These are phyloP conservation scores for Aegle marmelos DNA, from an alignment of 345 rosid species.

Conservation along the genomic window DNA sequence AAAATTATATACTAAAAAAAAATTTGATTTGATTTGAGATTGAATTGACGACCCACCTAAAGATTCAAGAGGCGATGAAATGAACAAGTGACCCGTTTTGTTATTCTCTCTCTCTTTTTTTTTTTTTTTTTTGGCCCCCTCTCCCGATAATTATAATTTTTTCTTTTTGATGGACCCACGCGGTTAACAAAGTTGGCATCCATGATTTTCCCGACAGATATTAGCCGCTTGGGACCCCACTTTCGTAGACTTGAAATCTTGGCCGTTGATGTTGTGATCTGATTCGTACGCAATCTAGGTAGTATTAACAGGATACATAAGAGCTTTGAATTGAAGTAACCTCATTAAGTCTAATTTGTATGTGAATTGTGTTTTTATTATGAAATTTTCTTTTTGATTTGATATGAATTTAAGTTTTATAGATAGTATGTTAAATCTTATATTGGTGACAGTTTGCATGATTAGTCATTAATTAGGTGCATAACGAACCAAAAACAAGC, in stretches of 20 bases:
- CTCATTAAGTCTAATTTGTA: too few species aligned
- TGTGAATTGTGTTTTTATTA: background rate
- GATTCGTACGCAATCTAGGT: background rate
- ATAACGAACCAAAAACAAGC: background rate
- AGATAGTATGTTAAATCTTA: conserved; percentile 23
- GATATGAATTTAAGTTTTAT: conserved; percentile 17
- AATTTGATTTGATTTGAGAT: conserved; percentile 34
- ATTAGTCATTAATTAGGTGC: background rate
- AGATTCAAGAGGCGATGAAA: conserved; percentile 11
- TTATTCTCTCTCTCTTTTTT: conserved; percentile 13
- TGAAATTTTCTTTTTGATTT: conserved; percentile 2
- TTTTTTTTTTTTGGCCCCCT: too few species aligned
- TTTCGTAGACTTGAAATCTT: background rate
- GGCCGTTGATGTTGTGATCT: background rate
- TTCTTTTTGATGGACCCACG: conserved; percentile 31
- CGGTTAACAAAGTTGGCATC: conserved; percentile 42
- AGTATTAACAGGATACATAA: conserved; percentile 6
- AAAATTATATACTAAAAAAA: background rate
- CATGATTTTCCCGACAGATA: conserved; percentile 46
- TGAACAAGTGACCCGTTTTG: background rate
- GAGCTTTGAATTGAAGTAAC: conserved; percentile 1
- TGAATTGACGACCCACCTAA: conserved; percentile 52
- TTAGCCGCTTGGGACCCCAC: conserved; percentile 45
- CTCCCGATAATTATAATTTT: background rate
- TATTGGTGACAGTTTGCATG: conserved; percentile 9